A percentile compares a stretch with the other conserved stretches of the same genome.
phyloP scores from a whole-genome alignment of 2,329 filamentous ascomycete species.

The Spiromastix sp. region DNA sequence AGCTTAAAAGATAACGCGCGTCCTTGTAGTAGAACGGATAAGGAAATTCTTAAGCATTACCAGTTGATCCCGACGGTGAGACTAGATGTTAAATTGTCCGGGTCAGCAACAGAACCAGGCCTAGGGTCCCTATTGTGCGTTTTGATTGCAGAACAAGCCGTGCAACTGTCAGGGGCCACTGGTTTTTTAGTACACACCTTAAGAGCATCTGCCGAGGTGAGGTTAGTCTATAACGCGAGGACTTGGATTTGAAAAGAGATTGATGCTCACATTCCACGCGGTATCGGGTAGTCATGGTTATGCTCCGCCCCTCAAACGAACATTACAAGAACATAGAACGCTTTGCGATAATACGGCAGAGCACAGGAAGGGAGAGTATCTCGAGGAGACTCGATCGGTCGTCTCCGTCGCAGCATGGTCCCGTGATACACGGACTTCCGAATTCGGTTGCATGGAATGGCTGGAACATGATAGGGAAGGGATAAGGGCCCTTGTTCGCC shows the following conservation, averaged over 20 bases:
- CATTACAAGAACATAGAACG: too few species aligned
- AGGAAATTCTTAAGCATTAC: constrained; percentile 34
- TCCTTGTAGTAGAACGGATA: not conserved
- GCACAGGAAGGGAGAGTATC: too few species aligned
- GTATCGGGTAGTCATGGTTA: constrained; percentile 37
- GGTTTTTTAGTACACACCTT: constrained; percentile 36
- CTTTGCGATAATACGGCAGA: too few species aligned
- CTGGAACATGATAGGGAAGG: too few species aligned
- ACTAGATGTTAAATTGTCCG: constrained; percentile 44
- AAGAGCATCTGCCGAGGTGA: constrained; percentile 45
- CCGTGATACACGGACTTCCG: too few species aligned
- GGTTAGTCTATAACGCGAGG: not conserved
- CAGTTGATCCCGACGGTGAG: constrained; percentile 84
- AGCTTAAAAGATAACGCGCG: not conserved
- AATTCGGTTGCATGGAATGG: too few species aligned
- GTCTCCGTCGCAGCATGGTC: too few species aligned
- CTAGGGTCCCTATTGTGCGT: not conserved
- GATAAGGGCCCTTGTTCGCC: too few species aligned
- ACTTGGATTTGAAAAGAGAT: constrained; percentile 1
- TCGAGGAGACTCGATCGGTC: too few species aligned
- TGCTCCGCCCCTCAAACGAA: too few species aligned
- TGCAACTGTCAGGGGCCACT: not conserved
- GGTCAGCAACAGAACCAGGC: constrained; percentile 9
- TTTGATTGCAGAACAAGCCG: not conserved
- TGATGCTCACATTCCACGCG: constrained; percentile 65